Conservation (phyloP, 2,329 filamentous ascomycete genomes). For the Colletotrichum sp. region DNA sequence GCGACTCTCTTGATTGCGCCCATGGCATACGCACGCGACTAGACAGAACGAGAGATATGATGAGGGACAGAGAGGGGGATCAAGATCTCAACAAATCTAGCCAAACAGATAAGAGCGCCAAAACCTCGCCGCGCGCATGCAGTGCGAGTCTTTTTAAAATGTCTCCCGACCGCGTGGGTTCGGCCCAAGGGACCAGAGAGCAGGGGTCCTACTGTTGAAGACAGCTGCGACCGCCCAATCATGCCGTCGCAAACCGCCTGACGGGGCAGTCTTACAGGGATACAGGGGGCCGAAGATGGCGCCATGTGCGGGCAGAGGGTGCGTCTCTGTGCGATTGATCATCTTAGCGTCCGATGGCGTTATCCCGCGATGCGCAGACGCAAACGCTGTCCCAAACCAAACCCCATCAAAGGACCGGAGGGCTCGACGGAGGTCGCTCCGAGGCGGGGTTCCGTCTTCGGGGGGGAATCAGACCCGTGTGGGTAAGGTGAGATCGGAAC, state of each 20-base stretch:
- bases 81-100: neutral
- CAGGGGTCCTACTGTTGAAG: neutral
- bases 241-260: constrained; percentile 1
- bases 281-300: neutral
- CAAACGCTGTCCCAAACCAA: neutral
- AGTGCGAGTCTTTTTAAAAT: neutral
- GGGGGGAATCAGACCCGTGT: too few species aligned
- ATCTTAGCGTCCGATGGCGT: constrained; percentile 17
- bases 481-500: neutral
- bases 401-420: neutral
- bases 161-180: neutral
- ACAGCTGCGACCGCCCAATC: neutral
- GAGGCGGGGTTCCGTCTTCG: neutral
- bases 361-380: neutral
- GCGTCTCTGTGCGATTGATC: neutral
- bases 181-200: neutral
- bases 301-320: neutral
- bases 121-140: neutral
- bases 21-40: neutral
- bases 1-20: constrained; percentile 47
- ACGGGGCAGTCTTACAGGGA: constrained; percentile 14
- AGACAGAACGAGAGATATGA: neutral
- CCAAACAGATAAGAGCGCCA: neutral
- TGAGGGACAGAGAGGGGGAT: neutral
- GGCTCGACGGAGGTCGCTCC: neutral